Conservation (phyloP, 148 eudicot species). For the Rhododendron kiyosumense region DNA sequence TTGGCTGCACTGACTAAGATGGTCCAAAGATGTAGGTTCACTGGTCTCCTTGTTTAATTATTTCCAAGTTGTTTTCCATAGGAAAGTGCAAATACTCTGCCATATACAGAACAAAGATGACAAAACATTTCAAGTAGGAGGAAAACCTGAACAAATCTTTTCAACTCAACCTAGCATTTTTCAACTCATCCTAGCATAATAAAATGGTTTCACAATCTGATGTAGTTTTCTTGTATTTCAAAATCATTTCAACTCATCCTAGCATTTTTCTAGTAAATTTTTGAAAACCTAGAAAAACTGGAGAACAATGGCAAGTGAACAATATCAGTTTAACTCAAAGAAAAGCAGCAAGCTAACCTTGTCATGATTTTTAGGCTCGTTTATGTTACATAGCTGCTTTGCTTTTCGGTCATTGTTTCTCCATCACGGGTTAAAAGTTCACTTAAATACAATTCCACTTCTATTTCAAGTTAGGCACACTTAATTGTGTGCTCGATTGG, state of each 20-base stretch:
- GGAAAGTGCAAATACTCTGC: neutral
- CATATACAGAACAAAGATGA: neutral
- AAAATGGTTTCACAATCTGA: neutral
- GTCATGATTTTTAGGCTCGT: neutral
- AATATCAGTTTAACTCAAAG: neutral
- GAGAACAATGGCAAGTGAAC: neutral
- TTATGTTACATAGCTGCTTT: neutral
- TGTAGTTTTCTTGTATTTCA: neutral
- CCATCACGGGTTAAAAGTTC: too few relatives aligned
- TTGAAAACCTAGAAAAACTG: neutral
- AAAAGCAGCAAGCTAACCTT: neutral
- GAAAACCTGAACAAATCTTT: neutral
- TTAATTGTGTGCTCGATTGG: too few relatives aligned
- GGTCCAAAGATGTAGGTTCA: slow-evolving; percentile 1
- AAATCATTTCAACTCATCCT: neutral
- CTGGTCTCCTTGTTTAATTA: neutral
- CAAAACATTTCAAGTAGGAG: neutral
- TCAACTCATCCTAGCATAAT: neutral
- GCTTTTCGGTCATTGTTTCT: too few relatives aligned
- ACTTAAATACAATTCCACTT: too few relatives aligned
- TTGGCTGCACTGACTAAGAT: slow-evolving; percentile 42
- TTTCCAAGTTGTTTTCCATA: slow-evolving; percentile 15
- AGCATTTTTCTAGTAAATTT: neutral
- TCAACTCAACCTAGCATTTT: too few relatives aligned
- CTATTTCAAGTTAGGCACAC: too few relatives aligned